Conservation (phyloP, 148 eudicot genomes). For the Cornus florida region DNA sequence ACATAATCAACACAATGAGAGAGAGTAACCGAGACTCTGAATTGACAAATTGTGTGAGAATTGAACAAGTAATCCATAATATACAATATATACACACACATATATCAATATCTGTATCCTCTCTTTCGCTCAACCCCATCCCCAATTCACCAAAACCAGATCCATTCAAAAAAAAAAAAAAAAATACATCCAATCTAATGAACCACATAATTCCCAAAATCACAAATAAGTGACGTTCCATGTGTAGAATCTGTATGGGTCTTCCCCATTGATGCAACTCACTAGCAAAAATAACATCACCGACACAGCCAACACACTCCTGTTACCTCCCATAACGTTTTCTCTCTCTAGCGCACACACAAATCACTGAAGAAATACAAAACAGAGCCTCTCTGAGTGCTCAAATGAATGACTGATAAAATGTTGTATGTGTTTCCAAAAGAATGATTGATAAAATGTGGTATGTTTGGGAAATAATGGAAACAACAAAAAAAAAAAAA, state of each 20-base stretch:
- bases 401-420: not conserved
- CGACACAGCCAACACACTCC: conserved; percentile 7
- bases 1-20: no score
- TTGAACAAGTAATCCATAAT: no score
- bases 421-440: not conserved
- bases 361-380: not conserved
- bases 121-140: no score
- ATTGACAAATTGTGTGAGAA: no score
- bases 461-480: not conserved
- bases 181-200: no score
- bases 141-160: no score
- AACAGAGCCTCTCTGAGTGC: not conserved
- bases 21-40: no score
- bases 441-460: not conserved
- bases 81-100: no score
- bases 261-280: conserved; percentile 22
- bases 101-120: no score
- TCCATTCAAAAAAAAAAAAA: no score
- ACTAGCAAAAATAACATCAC: not conserved
- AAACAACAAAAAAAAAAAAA: not conserved
- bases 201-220: no score
- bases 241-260: conserved; percentile 31
- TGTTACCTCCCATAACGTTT: conserved; percentile 1
- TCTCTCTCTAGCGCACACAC: not conserved
- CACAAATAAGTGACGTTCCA: conserved; percentile 37